phyloP scores from a whole-genome alignment of 1,284 basidiomycete genomes.

The Ceratobasidium theobromae region DNA sequence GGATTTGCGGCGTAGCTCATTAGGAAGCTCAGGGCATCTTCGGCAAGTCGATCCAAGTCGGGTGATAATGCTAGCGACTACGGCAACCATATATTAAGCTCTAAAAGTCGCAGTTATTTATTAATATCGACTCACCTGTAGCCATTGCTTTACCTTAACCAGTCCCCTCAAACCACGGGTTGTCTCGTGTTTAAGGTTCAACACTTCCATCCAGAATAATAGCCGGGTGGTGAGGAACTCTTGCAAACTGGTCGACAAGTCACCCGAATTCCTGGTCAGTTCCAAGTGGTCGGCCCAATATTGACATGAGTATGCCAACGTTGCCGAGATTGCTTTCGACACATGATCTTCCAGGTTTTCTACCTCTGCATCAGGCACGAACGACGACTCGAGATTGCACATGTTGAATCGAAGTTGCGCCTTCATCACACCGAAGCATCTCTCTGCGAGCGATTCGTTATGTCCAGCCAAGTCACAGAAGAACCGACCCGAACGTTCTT shows the following conservation, averaged over 20 bases:
- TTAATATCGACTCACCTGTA: not conserved
- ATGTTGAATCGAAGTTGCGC: not conserved
- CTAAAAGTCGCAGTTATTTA: not conserved
- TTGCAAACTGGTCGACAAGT: not conserved
- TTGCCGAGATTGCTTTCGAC: not conserved
- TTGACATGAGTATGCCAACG: not conserved
- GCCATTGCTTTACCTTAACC: not conserved
- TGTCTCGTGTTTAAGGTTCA: not conserved
- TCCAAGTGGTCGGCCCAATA: slow-evolving; percentile 3
- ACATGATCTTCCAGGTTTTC: not conserved
- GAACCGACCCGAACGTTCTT: not conserved
- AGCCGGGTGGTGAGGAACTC: not conserved
- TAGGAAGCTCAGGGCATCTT: not conserved
- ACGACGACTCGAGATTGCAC: not conserved
- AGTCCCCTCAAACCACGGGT: not conserved
- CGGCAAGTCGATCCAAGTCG: no score
- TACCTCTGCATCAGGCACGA: not conserved
- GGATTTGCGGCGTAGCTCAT: not conserved
- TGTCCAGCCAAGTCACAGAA: not conserved
- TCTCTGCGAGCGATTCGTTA: not conserved
- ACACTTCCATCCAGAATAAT: slow-evolving; percentile 18
- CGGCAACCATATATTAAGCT: not conserved
- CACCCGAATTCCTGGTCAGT: not conserved
- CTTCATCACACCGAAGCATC: not conserved
- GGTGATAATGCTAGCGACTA: no score